phyloP scores from a whole-genome alignment of 1,284 basidiomycete species.

The Malassezia japonica region DNA sequence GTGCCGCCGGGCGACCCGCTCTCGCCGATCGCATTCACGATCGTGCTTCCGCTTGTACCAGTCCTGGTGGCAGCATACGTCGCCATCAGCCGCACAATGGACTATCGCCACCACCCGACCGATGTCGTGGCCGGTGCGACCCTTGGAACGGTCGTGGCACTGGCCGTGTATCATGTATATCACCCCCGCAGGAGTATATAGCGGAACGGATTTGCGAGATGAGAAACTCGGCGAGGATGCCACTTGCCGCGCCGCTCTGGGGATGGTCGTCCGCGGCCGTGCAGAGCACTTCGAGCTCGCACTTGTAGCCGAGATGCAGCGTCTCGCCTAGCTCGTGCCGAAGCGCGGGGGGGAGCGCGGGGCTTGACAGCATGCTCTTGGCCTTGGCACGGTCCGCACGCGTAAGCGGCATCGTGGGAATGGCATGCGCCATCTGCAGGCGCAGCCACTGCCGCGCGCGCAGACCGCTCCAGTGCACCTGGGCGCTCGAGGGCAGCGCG shows the following conservation, averaged over 20 bases:
- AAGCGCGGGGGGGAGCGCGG: background rate
- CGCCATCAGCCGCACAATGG: slow-evolving; percentile 57
- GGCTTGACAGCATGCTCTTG: slow-evolving; percentile 9
- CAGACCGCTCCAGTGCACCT: slow-evolving; percentile 9
- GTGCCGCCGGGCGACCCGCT: background rate
- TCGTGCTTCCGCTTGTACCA: slow-evolving; percentile 57
- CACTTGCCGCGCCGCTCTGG: background rate
- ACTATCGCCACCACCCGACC: slow-evolving; percentile 51
- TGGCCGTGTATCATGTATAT: slow-evolving; percentile 64
- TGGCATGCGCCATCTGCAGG: background rate
- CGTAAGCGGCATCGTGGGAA: background rate
- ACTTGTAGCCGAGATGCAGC: slow-evolving; percentile 26
- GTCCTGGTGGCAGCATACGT: slow-evolving; percentile 71
- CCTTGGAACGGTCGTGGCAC: slow-evolving; percentile 64
- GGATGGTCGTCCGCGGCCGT: background rate
- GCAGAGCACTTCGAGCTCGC: slow-evolving; percentile 29
- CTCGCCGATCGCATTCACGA: background rate
- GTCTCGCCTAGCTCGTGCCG: slow-evolving; percentile 17
- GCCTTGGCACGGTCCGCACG: slow-evolving; percentile 21
- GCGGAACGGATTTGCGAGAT: background rate
- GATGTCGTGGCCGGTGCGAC: slow-evolving; percentile 69
- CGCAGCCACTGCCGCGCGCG: slow-evolving; percentile 2
- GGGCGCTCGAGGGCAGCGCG: background rate
- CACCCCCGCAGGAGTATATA: no score
- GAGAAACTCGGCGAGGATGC: slow-evolving; percentile 2